phyloP scores from a whole-genome alignment of 1,284 basidiomycete genomes.

The Ceratobasidium sp. region DNA sequence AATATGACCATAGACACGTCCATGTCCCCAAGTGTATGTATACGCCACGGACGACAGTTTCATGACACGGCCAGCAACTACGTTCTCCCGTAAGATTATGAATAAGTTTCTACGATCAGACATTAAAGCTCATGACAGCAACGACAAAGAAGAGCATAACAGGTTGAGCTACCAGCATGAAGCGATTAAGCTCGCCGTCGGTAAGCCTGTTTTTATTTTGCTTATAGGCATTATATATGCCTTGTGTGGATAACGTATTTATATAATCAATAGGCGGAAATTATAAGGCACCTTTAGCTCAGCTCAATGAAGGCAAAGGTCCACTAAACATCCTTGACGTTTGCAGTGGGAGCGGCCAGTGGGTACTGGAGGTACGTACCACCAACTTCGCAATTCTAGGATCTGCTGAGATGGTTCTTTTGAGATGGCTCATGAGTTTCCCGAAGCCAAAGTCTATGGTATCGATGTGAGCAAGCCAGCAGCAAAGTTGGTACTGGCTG shows the following conservation, averaged over 20 bases:
- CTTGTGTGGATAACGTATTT: background rate
- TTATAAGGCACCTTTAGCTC: slow-evolving; percentile 1
- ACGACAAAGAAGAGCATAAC: slow-evolving; percentile 27
- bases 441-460: slow-evolving; percentile 10
- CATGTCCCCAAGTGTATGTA: background rate
- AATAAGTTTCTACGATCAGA: background rate
- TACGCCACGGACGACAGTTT: slow-evolving; percentile 29
- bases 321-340: slow-evolving; percentile 18
- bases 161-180: slow-evolving; percentile 27
- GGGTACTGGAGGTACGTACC: slow-evolving; percentile 12
- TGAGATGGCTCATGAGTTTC: slow-evolving; percentile 22
- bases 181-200: slow-evolving; percentile 17
- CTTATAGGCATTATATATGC: too few relatives aligned
- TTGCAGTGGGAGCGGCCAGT: slow-evolving; percentile 27
- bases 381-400: too few relatives aligned
- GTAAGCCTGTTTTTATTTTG: background rate
- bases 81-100: slow-evolving; percentile 2
- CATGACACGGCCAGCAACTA: slow-evolving; percentile 25
- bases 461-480: slow-evolving; percentile 21
- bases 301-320: slow-evolving; percentile 13
- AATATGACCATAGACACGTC: background rate
- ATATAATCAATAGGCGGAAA: background rate
- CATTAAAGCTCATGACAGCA: background rate
- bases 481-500: background rate
- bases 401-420: too few relatives aligned